These are phyloP conservation scores for Xylariomycetidae sp. DNA, from an alignment of 2,329 filamentous ascomycete species.

Conservation along the genomic window DNA sequence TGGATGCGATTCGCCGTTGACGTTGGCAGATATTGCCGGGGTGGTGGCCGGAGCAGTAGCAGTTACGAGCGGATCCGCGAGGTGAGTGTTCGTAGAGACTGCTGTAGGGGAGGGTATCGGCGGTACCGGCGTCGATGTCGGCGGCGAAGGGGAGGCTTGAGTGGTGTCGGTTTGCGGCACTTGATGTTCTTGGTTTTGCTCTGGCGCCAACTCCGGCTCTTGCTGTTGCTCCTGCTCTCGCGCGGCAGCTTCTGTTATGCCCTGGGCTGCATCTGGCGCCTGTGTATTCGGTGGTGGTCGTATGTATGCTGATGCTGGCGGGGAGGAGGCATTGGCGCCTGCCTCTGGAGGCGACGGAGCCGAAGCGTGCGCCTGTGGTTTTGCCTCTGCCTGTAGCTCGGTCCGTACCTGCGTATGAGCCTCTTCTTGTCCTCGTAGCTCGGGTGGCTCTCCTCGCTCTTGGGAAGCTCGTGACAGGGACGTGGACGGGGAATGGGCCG, in stretches of 20 bases:
- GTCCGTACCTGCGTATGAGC: too few relatives aligned
- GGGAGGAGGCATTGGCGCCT: slow-evolving; percentile 19
- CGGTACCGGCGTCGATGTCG: slow-evolving; percentile 11
- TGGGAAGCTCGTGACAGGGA: slow-evolving; percentile 21
- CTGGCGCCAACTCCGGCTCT: slow-evolving; percentile 16
- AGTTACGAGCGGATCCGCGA: slow-evolving; percentile 5
- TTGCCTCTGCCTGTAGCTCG: slow-evolving; percentile 16
- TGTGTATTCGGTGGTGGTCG: slow-evolving; percentile 17
- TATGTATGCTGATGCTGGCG: slow-evolving; percentile 19
- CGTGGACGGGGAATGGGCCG: slow-evolving; percentile 16
- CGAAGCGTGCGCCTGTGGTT: too few relatives aligned
- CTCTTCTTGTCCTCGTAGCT: slow-evolving; percentile 5
- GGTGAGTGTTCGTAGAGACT: slow-evolving; percentile 7
- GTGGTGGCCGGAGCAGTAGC: neutral
- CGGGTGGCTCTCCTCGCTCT: slow-evolving; percentile 13
- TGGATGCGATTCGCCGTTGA: too few relatives aligned
- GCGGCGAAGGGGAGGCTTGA: slow-evolving; percentile 11
- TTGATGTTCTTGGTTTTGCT: slow-evolving; percentile 17
- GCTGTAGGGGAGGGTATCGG: slow-evolving; percentile 9
- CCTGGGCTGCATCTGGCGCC: slow-evolving; percentile 18
- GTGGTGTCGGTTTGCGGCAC: slow-evolving; percentile 6
- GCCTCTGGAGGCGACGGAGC: slow-evolving; percentile 17
- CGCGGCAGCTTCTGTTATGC: slow-evolving; percentile 15
- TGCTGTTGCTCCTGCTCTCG: slow-evolving; percentile 16
- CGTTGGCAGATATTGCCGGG: neutral